These are phyloP conservation scores for Stagonosporopsis rhizophila DNA, from an alignment of 2,329 filamentous ascomycete species.

Conservation along the genomic window DNA sequence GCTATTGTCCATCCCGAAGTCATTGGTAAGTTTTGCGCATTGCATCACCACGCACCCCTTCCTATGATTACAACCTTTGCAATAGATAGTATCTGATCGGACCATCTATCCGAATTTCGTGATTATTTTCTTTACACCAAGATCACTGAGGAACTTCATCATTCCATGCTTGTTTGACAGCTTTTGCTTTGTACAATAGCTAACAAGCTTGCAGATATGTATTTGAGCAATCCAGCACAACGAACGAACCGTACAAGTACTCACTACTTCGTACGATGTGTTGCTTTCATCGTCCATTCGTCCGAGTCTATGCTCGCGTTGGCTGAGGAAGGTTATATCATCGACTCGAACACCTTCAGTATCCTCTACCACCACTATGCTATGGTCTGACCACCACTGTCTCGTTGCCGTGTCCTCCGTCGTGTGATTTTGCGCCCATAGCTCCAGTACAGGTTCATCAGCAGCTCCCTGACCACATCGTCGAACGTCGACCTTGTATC, in stretches of 20 bases:
- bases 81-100: slow-evolving; percentile 73
- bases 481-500: slow-evolving; percentile 37
- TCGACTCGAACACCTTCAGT: background rate
- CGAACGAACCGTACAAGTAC: background rate
- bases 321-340: slow-evolving; percentile 3
- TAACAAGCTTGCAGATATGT: slow-evolving; percentile 32
- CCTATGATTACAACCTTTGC: slow-evolving; percentile 69
- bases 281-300: slow-evolving; percentile 10
- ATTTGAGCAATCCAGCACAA: background rate
- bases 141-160: slow-evolving; percentile 66
- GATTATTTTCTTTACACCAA: slow-evolving; percentile 68
- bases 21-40: slow-evolving; percentile 4
- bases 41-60: slow-evolving; percentile 33
- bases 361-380: background rate
- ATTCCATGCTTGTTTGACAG: slow-evolving; percentile 21
- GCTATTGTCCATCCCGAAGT: background rate
- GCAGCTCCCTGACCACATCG: slow-evolving; percentile 34
- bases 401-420: slow-evolving; percentile 17
- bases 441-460: slow-evolving; percentile 41
- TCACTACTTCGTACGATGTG: background rate
- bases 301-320: background rate
- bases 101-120: slow-evolving; percentile 38
- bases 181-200: slow-evolving; percentile 16
- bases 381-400: background rate
- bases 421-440: slow-evolving; percentile 44